Evolutionary conservation across 768 basidiomycete species (phyloP), one percentile per base, ranked within the genome.

Genomic region (Tephrocybe sp.): DNA sequence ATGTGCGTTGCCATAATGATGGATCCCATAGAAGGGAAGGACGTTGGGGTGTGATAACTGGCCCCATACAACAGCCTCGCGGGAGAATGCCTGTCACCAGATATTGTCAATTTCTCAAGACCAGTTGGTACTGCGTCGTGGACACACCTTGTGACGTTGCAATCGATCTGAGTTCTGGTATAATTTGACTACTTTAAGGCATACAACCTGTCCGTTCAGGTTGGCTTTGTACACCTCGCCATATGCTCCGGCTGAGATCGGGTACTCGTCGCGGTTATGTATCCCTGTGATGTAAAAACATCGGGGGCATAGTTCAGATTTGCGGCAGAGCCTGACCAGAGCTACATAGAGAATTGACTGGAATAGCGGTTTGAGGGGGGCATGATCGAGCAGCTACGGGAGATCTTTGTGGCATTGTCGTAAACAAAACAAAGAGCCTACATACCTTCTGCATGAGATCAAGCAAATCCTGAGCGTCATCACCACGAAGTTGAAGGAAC

Each of bases 21-120:
- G 64, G 34, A 73, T 69, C 1, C 71, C 70, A 9, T 66, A 65
- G 34, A 73, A 71, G 1, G 71, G 70, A 2, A 72, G 59, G 3
- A 73, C 53, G 48, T 56, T 53, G 3, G 43, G 46, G 36, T 56
- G 55, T 9, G 39, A 53, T 23, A 56, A 37, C 37, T 49, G 52
- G 13, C 46, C 44, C 55, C 55, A 56, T 2, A 45, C 16, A 22
- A 49, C 21, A 9, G 42, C 55, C 37, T 56, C 55, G 8, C 40
- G 46, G 25, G 47, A 41, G 23, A 56, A 42, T 22, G 30, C 41
- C 55, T 56, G 16, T 36, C n/a, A n/a, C n/a, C n/a, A n/a, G n/a
- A n/a, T n/a, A n/a, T n/a, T n/a, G n/a, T n/a, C n/a, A n/a, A n/a
- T n/a, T n/a, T n/a, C n/a, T n/a, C n/a, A n/a, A n/a, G n/a, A n/a